Evolutionary conservation across 148 eudicot species (phyloP).

Genomic region (Vaccinium darrowii): DNA sequence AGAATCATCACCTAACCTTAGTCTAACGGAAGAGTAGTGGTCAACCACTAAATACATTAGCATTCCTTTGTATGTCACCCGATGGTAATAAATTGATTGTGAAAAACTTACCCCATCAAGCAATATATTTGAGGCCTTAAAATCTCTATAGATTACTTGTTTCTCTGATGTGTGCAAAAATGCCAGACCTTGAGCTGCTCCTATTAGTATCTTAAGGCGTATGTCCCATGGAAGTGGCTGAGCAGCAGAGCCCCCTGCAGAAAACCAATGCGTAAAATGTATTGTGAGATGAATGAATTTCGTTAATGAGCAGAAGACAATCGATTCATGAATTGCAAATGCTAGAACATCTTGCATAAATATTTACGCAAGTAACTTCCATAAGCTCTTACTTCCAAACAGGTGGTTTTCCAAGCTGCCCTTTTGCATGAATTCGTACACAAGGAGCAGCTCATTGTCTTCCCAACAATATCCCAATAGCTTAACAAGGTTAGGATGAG

Average conservation of each 20-base stretch:
- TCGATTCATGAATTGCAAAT: neutral
- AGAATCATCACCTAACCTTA: neutral
- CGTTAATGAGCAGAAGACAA: slow-evolving; percentile 3
- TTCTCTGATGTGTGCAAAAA: slow-evolving; percentile 66
- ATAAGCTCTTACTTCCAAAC: slow-evolving; percentile 61
- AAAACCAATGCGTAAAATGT: neutral
- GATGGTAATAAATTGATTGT: neutral
- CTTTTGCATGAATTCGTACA: slow-evolving; percentile 75
- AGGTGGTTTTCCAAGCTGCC: slow-evolving; percentile 88
- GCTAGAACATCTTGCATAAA: neutral
- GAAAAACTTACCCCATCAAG: slow-evolving; percentile 64
- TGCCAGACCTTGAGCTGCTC: slow-evolving; percentile 78
- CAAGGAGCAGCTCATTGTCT: slow-evolving; percentile 61
- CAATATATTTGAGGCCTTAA: slow-evolving; percentile 80
- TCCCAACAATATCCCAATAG: slow-evolving; percentile 80
- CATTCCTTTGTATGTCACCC: neutral
- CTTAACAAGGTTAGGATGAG: slow-evolving; percentile 80
- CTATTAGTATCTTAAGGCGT: slow-evolving; percentile 67
- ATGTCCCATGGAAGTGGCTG: slow-evolving; percentile 82
- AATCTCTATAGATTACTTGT: slow-evolving; percentile 69
- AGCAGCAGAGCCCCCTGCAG: slow-evolving; percentile 61
- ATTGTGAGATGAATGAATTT: neutral
- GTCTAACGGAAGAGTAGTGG: neutral
- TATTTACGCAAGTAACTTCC: neutral
- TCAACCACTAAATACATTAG: slow-evolving; percentile 8